A percentile compares a stretch with the other conserved stretches of the same genome.
Conservation (phyloP, 2,329 filamentous ascomycete species). For the Cercospora brassicicola region DNA sequence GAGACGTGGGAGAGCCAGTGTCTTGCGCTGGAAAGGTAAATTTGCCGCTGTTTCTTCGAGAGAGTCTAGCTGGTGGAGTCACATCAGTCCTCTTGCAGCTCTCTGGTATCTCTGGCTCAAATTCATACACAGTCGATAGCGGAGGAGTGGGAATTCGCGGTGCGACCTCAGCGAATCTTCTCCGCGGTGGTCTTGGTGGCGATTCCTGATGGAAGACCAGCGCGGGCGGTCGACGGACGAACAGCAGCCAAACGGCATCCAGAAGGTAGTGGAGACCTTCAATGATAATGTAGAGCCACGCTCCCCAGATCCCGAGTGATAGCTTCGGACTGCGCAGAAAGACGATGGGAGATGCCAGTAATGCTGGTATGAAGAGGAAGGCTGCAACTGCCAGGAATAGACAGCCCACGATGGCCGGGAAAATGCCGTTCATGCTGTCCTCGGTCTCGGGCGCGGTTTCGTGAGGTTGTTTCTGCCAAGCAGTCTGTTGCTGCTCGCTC, state of each 20-base stretch:
- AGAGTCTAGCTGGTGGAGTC: neutral
- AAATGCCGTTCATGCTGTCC: constrained; percentile 1
- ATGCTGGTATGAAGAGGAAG: neutral
- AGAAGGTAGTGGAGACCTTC: neutral
- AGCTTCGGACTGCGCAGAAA: neutral
- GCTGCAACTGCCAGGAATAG: neutral
- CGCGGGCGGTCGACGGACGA: neutral
- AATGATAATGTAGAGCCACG: neutral
- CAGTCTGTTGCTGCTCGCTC: constrained; percentile 2
- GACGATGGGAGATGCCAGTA: neutral
- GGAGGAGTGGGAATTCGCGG: neutral
- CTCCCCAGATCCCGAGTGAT: neutral
- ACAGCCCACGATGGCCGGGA: neutral
- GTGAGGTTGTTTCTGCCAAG: neutral
- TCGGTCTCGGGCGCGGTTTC: neutral
- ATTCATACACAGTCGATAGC: neutral
- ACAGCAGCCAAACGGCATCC: neutral
- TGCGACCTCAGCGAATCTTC: neutral
- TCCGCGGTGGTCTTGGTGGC: neutral
- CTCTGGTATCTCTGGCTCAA: neutral
- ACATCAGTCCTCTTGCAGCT: neutral
- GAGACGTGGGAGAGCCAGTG: neutral
- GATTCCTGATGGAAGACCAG: neutral
- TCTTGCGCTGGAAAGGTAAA: neutral
- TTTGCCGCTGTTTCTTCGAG: constrained; percentile 8